Evolutionary conservation across 2,329 filamentous ascomycete genomes (phyloP), one percentile per base, ranked within the genome.

Genomic region (Albifimbria verrucaria): DNA sequence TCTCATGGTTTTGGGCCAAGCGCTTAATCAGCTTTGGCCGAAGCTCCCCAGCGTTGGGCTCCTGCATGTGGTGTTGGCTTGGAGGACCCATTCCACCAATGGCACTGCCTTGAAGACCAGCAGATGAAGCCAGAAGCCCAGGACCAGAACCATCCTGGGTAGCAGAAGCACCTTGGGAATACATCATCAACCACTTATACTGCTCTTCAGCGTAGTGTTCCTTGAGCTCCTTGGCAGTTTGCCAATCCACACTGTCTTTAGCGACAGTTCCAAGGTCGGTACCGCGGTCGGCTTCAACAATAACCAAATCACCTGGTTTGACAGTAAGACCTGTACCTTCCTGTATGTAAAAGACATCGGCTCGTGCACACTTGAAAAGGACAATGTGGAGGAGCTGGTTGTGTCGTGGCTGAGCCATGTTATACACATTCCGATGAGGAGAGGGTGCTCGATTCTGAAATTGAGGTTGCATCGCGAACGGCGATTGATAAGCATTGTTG

Each of bases 121-220:
- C 85, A 15, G 86, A 76, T 15, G 82, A 80, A 10, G 86, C 80
- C 71, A 87, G 80, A 50, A 86, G 76, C 24, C 87, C 85, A 49
- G 81, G 79, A 32, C 81, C 79, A 7, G 80, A 74, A 22, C 82
- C 80, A 56, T 87, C 85, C 52, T 85, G 79, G 21, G 78, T 80
- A 21, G 78, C 81, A 32, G 81, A 81, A 7, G 83, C 90, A 66
- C 85, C 89, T 68, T 92, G 87, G 1, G 92, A 96, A 70, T 97
- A 99, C 89, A 97, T 94, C 89, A 97, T 96, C 50, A 99, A 80
- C 90, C 93, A 97, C 65, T 92, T 92, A 74, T 96, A 97, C 69
- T 99, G 94, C 68, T 97, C 92, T 68, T 97, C 91, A 2, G 89
- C 89, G 60, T 93, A 95, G 62, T 94, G 87, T 62, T 95, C 90